Evolutionary conservation across 768 basidiomycete species (phyloP).

Genomic region (Pholiota microspora): DNA sequence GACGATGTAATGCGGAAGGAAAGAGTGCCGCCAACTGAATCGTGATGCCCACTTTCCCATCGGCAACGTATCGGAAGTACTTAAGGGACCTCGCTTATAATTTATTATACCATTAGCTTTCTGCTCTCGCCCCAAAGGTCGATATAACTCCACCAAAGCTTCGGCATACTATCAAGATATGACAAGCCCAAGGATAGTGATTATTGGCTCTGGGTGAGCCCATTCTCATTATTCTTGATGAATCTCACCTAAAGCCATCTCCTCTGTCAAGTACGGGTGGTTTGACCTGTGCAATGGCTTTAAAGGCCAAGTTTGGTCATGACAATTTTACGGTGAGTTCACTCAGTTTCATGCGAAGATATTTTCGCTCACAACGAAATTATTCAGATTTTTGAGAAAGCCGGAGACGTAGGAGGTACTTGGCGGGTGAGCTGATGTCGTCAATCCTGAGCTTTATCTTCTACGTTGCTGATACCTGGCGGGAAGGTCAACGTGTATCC

Average conservation of each 20-base stretch:
- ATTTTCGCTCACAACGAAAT: too few relatives aligned
- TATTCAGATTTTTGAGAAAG: slow-evolving; percentile 46
- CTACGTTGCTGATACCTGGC: too few relatives aligned
- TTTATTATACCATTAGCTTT: too few relatives aligned
- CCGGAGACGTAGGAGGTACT: slow-evolving; percentile 43
- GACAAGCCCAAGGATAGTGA: slow-evolving; percentile 20
- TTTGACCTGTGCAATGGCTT: slow-evolving; percentile 39
- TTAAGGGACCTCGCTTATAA: too few relatives aligned
- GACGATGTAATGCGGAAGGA: too few relatives aligned
- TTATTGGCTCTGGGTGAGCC: slow-evolving; percentile 33
- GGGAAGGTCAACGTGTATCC: slow-evolving; percentile 36
- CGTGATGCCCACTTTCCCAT: too few relatives aligned
- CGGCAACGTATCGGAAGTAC: too few relatives aligned
- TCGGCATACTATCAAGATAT: not conserved
- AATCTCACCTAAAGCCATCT: not conserved
- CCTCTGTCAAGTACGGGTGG: slow-evolving; percentile 34
- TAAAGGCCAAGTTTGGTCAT: slow-evolving; percentile 34
- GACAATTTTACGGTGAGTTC: slow-evolving; percentile 37
- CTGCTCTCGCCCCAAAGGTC: too few relatives aligned
- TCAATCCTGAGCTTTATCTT: not conserved
- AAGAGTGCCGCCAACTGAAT: too few relatives aligned
- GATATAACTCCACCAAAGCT: too few relatives aligned
- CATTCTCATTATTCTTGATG: not conserved
- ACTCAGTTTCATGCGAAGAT: too few relatives aligned
- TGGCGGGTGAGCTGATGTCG: slow-evolving; percentile 43